Evolutionary conservation across 1,139 yeast genomes (phyloP).

Genomic region (Suhomyces taliae): DNA sequence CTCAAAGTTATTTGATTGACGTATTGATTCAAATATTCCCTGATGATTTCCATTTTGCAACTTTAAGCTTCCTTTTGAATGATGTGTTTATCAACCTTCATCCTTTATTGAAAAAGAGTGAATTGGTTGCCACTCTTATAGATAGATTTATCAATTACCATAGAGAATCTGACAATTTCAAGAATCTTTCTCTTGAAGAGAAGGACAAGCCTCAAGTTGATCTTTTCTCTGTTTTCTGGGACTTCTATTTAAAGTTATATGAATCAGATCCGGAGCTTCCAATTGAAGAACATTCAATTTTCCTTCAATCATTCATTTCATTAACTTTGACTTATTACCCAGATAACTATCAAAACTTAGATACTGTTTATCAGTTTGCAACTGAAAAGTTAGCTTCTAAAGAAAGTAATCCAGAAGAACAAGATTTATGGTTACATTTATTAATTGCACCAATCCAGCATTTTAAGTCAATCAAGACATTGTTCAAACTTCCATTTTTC

Average conservation of each 20-base stretch:
- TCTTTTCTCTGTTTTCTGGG: slow-evolving; percentile 65
- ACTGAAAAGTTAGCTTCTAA: slow-evolving; percentile 29
- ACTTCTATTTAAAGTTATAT: slow-evolving; percentile 55
- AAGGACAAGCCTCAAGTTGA: slow-evolving; percentile 14
- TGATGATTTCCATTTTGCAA: slow-evolving; percentile 81
- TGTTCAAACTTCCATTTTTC: slow-evolving; percentile 38
- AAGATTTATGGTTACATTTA: slow-evolving; percentile 52
- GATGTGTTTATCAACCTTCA: slow-evolving; percentile 64
- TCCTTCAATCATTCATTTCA: slow-evolving; percentile 64
- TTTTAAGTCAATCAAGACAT: slow-evolving; percentile 31
- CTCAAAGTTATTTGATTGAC: slow-evolving; percentile 88
- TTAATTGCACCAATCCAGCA: slow-evolving; percentile 58
- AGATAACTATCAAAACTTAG: slow-evolving; percentile 57
- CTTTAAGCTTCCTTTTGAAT: slow-evolving; percentile 65
- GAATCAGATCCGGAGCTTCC: slow-evolving; percentile 64
- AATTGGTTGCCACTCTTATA: slow-evolving; percentile 66
- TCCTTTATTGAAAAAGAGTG: slow-evolving; percentile 68
- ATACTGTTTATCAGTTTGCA: slow-evolving; percentile 61
- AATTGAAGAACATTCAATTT: slow-evolving; percentile 60
- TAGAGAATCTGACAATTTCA: slow-evolving; percentile 28
- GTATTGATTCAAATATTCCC: slow-evolving; percentile 94
- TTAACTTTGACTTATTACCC: slow-evolving; percentile 71
- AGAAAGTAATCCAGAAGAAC: slow-evolving; percentile 20
- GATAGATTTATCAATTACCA: slow-evolving; percentile 69
- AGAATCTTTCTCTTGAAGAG: slow-evolving; percentile 10